Conservation (phyloP, 2,329 filamentous ascomycete genomes). For the Paradendryphiella salina region DNA sequence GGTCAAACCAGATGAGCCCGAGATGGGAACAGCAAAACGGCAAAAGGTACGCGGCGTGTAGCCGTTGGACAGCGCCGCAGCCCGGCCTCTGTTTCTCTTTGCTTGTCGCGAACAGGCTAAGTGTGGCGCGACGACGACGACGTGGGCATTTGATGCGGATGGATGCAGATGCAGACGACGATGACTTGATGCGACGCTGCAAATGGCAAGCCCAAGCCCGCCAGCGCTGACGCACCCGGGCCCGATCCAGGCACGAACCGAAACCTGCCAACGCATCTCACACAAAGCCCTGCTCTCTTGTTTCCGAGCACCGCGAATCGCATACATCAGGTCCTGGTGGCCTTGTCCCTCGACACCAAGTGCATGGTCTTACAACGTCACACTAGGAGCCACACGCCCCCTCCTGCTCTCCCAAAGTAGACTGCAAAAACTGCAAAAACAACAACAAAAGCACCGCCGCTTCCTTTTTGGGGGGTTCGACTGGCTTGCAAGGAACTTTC, state of each 20-base stretch:
- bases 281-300: conserved; percentile 4
- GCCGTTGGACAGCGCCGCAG: conserved; percentile 36
- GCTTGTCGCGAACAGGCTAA: conserved; percentile 19
- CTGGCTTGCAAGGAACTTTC: not conserved
- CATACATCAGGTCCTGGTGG: conserved; percentile 4
- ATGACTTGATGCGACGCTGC: conserved; percentile 8
- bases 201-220: not conserved
- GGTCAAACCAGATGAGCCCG: conserved; percentile 29
- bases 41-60: conserved; percentile 35
- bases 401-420: not conserved
- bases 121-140: conserved; percentile 21
- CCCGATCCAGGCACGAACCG: conserved; percentile 21
- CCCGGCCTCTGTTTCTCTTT: conserved; percentile 24
- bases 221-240: conserved; percentile 13
- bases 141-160: not conserved
- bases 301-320: not conserved
- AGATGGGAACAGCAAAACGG: not conserved
- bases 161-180: conserved; percentile 9
- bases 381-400: not conserved
- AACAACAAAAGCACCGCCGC: not conserved
- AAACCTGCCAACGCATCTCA: conserved; percentile 28
- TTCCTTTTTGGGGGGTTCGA: not conserved
- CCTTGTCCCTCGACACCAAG: not conserved
- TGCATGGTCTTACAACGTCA: not conserved
- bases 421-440: not conserved